Evolutionary conservation across 208 protist genomes (phyloP).

Genomic region (Plasmodiophora brassicae): DNA sequence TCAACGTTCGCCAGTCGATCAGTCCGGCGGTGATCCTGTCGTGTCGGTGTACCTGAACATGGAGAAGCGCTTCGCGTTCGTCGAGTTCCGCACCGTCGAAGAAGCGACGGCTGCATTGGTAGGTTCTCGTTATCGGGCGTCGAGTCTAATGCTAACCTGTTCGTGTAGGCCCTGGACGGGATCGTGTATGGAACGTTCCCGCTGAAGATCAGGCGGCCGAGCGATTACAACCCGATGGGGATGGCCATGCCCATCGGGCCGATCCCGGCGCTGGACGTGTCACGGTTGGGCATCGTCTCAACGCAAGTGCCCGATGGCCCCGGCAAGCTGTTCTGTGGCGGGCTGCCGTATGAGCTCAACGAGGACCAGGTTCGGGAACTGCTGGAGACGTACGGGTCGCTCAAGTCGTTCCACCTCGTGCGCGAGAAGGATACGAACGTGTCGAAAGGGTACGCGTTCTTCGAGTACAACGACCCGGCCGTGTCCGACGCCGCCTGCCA

Average conservation of each 20-base stretch:
- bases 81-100: constrained; percentile 44
- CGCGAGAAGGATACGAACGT: constrained; percentile 34
- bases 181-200: constrained; percentile 40
- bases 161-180: constrained; percentile 39
- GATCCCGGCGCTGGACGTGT: constrained; percentile 31
- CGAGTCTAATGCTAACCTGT: too few species aligned
- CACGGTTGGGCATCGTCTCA: constrained; percentile 39
- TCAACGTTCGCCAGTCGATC: neutral
- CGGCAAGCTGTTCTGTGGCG: constrained; percentile 43
- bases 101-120: constrained; percentile 44
- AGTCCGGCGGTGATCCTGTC: constrained; percentile 37
- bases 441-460: constrained; percentile 41
- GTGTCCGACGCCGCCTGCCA: constrained; percentile 34
- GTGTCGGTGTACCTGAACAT: constrained; percentile 43
- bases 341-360: constrained; percentile 44
- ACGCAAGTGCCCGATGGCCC: constrained; percentile 44
- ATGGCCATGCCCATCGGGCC: constrained; percentile 25
- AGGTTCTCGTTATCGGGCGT: too few species aligned
- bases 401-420: constrained; percentile 46
- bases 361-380: constrained; percentile 40
- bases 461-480: constrained; percentile 40
- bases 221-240: constrained; percentile 39
- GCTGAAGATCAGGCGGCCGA: constrained; percentile 42
- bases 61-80: constrained; percentile 46
- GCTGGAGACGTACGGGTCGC: constrained; percentile 39